Base-by-base conservation (phyloP, 2,329 filamentous ascomycete genomes). In the Didymella keratinophila region DNA sequence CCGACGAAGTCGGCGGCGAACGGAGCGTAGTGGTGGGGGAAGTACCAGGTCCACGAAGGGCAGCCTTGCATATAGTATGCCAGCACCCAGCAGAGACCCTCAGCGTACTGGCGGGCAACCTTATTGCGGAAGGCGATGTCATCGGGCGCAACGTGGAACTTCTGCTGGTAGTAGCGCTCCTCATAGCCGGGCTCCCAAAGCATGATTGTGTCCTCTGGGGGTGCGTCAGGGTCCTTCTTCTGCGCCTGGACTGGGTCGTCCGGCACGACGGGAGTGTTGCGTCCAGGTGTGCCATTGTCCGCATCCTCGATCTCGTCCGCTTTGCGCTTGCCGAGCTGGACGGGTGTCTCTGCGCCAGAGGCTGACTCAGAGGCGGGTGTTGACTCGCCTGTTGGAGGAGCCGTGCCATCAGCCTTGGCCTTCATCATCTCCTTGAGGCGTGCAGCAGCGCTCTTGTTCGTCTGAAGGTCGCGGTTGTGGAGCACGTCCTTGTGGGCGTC, bases 1-100 rank as follows among this genome's bases (percentile, higher is more conserved):
- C 93, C 89, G 58, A 90, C 89, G 76, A 99, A 99, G 76, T 99
- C 95, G 51, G 93, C 91, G 2, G 95, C 95, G 74, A 99, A 99
- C 3, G 96, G 95, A 1, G 95, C 96, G 74, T 99, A 99, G 75
- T 99, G 95, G 72, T 98, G 96, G 0, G 95, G 95, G 73, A 97
- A 99, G 76, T 95, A 99, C 95, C 95, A 99, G 51, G 94, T 96
- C 95, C 96, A 99, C 0, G 93, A 97, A 21, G 95, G 93, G 70
- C 95, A 99, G 25, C 95, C 95, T 78, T 99, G 95, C 77, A 97
- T 97, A 76, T 99, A 99, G 78, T 99, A 99, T 34, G 93, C 83
- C 49, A 99, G 81, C 37, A 99, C 95, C 95, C 96, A 99, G 21
- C 90, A 90, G 10, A 99, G 84, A 34, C 95, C 95, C 80, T 98